Evolutionary conservation across 139 green algal genomes (phyloP).

Genomic region (Coccomyxa sp.): DNA sequence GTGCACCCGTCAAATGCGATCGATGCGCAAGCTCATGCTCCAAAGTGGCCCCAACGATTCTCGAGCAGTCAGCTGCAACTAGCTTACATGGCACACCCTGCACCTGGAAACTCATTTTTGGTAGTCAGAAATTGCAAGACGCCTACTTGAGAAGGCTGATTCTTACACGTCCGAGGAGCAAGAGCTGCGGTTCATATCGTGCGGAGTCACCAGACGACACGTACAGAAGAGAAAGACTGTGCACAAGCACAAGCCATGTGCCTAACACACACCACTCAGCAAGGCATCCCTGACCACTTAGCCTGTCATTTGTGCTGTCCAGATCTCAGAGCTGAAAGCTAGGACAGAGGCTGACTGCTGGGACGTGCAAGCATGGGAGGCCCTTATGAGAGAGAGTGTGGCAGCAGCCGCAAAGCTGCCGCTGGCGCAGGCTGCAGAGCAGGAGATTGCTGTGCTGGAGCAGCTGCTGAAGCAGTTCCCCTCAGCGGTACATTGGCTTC

Average conservation of each 20-base stretch:
- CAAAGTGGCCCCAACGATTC: too few relatives aligned
- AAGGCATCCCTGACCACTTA: neutral
- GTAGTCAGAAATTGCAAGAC: too few relatives aligned
- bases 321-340: too few relatives aligned
- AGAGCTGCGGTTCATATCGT: slow-evolving; percentile 77
- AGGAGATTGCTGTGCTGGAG: slow-evolving; percentile 52
- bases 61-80: too few relatives aligned
- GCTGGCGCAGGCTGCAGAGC: slow-evolving; percentile 19
- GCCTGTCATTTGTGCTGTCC: neutral
- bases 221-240: slow-evolving; percentile 43
- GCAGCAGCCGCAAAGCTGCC: neutral
- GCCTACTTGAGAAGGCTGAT: too few relatives aligned
- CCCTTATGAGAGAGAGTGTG: slow-evolving; percentile 15
- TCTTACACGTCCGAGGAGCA: slow-evolving; percentile 55
- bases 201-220: slow-evolving; percentile 56
- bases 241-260: slow-evolving; percentile 24
- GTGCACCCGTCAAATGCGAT: too few relatives aligned
- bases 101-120: too few relatives aligned
- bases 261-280: neutral
- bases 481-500: slow-evolving; percentile 52
- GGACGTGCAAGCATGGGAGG: slow-evolving; percentile 28
- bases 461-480: slow-evolving; percentile 59
- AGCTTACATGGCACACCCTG: too few relatives aligned
- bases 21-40: too few relatives aligned
- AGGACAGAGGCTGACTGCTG: too few relatives aligned